A percentile compares a stretch with the other conserved stretches of the same genome.
Evolutionary conservation across 805 yeast genomes (phyloP).

Genomic region (Torulaspora gathmanii): DNA sequence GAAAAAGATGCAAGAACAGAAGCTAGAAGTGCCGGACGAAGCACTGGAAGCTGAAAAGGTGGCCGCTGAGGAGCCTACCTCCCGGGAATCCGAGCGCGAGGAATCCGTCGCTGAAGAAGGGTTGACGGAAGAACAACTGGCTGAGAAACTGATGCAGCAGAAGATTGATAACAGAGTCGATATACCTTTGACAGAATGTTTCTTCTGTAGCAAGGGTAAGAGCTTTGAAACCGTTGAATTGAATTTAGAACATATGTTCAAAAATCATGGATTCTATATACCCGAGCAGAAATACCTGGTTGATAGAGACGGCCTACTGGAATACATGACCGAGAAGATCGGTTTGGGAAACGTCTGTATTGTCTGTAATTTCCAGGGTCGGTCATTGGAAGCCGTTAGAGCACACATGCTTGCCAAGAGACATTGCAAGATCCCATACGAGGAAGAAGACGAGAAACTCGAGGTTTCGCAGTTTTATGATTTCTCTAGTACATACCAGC

Average conservation of each 20-base stretch:
- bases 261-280: conserved; percentile 74
- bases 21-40: conserved; percentile 5
- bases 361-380: conserved; percentile 80
- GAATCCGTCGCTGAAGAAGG: conserved; percentile 29
- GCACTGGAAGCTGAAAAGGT: conserved; percentile 6
- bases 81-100: conserved; percentile 9
- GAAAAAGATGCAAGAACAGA: conserved; percentile 25
- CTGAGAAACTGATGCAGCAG: conserved; percentile 38
- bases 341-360: conserved; percentile 90
- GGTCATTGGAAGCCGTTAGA: conserved; percentile 76
- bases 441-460: conserved; percentile 71
- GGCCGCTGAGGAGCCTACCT: neutral
- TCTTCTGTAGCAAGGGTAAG: conserved; percentile 51
- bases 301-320: conserved; percentile 67
- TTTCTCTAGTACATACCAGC: conserved; percentile 65
- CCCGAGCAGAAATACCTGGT: conserved; percentile 76
- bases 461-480: conserved; percentile 92
- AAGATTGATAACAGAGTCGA: conserved; percentile 41
- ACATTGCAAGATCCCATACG: conserved; percentile 89
- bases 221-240: conserved; percentile 40
- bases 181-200: conserved; percentile 48
- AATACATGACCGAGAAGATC: conserved; percentile 81
- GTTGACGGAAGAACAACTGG: conserved; percentile 37
- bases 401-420: conserved; percentile 86
- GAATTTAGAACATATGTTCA: conserved; percentile 70